Percentiles rank a stretch among this genome's conserved stretches.
Evolutionary conservation across 78 protist species (phyloP).

Genomic region (Bigelowiella natans): DNA sequence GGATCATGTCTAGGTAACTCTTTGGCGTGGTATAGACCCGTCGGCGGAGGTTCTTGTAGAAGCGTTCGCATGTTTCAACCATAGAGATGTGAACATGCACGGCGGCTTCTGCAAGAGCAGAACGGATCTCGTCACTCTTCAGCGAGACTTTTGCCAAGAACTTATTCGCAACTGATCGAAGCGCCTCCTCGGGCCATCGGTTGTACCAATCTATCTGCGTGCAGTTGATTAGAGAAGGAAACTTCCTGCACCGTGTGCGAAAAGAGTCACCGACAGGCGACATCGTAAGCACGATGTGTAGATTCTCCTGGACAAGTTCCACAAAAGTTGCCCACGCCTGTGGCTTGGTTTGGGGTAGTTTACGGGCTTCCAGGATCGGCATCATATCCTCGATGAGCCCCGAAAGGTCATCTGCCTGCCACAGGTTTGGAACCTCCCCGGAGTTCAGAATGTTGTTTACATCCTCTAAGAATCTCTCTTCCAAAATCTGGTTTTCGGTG

Average conservation of each 20-base stretch:
- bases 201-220: conserved; percentile 56
- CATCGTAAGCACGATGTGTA: conserved; percentile 50
- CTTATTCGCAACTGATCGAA: conserved; percentile 24
- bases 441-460: conserved; percentile 66
- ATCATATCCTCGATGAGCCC: not conserved
- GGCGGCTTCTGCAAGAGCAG: not conserved
- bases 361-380: not conserved
- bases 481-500: conserved; percentile 59
- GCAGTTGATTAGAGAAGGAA: conserved; percentile 54
- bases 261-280: conserved; percentile 51
- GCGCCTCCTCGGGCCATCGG: conserved; percentile 55
- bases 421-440: conserved; percentile 79
- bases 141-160: not conserved
- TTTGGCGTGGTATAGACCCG: conserved; percentile 26
- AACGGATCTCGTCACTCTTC: not conserved
- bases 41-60: conserved; percentile 13
- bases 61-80: not conserved
- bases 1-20: conserved; percentile 24
- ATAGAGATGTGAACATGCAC: conserved; percentile 27
- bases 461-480: conserved; percentile 73
- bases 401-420: conserved; percentile 18
- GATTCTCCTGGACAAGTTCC: conserved; percentile 17
- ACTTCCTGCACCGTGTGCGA: conserved; percentile 32
- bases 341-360: conserved; percentile 1
- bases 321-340: conserved; percentile 37